Evolutionary conservation across 805 yeast genomes (phyloP).

Genomic region (Sugiyamaella mastotermitis): DNA sequence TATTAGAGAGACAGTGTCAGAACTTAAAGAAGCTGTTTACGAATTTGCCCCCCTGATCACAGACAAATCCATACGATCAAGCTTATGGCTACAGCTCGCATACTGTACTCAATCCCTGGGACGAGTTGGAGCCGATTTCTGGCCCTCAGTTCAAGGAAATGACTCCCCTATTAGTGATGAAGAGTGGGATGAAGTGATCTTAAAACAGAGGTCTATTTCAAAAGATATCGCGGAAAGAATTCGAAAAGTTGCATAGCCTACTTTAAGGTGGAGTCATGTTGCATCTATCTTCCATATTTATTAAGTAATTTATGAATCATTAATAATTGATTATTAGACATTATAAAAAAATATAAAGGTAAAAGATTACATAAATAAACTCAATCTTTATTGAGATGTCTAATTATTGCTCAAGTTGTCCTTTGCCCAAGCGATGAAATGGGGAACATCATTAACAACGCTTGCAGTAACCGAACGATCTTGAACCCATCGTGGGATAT

Average conservation of each 20-base stretch:
- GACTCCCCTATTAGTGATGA: conserved; percentile 25
- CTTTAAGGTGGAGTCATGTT: background rate
- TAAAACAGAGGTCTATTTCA: conserved; percentile 36
- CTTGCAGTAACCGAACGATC: conserved; percentile 26
- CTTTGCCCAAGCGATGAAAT: conserved; percentile 27
- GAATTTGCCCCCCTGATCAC: conserved; percentile 25
- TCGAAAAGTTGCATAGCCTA: conserved; percentile 4
- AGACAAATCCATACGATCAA: conserved; percentile 38
- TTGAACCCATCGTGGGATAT: conserved; percentile 34
- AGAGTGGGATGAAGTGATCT: conserved; percentile 40
- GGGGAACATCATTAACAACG: conserved; percentile 34
- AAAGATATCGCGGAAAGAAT: conserved; percentile 13
- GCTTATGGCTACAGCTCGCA: conserved; percentile 72
- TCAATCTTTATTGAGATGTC: too few relatives aligned
- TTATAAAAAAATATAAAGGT: too few relatives aligned
- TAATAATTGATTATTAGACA: too few relatives aligned
- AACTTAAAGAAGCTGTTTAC: conserved; percentile 20
- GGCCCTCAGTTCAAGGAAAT: conserved; percentile 31
- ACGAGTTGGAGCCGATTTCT: conserved; percentile 65
- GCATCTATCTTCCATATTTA: too few relatives aligned
- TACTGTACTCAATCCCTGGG: conserved; percentile 86
- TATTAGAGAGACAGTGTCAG: conserved; percentile 21
- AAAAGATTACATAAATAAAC: too few relatives aligned
- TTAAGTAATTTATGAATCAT: too few relatives aligned
- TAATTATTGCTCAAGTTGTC: too few relatives aligned